Evolutionary conservation across 2,329 filamentous ascomycete species (phyloP).

Genomic region (Bipolaris gigantea): DNA sequence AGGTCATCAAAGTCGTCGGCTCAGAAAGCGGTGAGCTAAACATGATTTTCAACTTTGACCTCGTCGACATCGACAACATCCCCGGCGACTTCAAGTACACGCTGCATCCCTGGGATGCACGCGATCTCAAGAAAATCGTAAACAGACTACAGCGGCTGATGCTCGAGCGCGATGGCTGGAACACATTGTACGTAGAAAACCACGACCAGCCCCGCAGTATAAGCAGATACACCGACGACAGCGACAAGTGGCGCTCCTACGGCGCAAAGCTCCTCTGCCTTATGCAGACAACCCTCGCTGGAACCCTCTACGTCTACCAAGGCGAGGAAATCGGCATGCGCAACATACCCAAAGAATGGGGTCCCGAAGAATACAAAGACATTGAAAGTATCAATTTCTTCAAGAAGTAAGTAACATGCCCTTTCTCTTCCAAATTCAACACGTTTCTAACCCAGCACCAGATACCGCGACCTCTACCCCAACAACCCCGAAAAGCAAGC

Average conservation of each 20-base stretch:
- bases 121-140: slow-evolving; percentile 39
- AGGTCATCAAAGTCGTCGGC: slow-evolving; percentile 52
- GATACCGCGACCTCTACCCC: slow-evolving; percentile 37
- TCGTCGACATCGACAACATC: slow-evolving; percentile 45
- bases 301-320: slow-evolving; percentile 55
- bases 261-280: slow-evolving; percentile 53
- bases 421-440: no score
- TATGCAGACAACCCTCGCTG: slow-evolving; percentile 53
- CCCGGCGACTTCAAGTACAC: slow-evolving; percentile 43
- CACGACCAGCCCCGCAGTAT: slow-evolving; percentile 57
- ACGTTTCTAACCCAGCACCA: slow-evolving; percentile 1
- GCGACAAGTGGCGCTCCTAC: slow-evolving; percentile 50
- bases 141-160: slow-evolving; percentile 43
- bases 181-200: slow-evolving; percentile 56
- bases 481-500: slow-evolving; percentile 30
- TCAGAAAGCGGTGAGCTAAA: slow-evolving; percentile 57
- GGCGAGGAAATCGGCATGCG: slow-evolving; percentile 57
- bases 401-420: slow-evolving; percentile 36
- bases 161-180: slow-evolving; percentile 49
- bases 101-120: slow-evolving; percentile 38
- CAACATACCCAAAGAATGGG: slow-evolving; percentile 50
- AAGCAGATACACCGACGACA: slow-evolving; percentile 53
- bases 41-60: slow-evolving; percentile 66
- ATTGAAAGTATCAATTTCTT: slow-evolving; percentile 61
- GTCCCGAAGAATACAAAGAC: slow-evolving; percentile 54